Evolutionary conservation across 202 grass and related monocot genomes (phyloP).

Genomic region (Musa balbisiana): DNA sequence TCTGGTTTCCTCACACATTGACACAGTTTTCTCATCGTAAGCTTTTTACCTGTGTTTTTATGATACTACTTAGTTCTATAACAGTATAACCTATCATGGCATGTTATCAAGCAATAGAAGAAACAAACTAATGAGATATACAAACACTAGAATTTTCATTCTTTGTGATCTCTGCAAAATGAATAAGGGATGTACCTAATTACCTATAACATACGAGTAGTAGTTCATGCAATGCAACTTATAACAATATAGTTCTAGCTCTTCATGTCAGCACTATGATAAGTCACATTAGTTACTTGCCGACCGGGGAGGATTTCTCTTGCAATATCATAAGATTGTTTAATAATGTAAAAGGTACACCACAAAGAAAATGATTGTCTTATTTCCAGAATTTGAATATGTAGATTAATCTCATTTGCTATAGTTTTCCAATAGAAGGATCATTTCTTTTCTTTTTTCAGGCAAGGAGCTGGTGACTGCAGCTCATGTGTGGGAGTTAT

Average conservation of each 20-base stretch:
- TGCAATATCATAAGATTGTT: no score
- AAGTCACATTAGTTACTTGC: neutral
- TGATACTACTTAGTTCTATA: neutral
- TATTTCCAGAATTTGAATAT: constrained; percentile 4
- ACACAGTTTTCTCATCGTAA: constrained; percentile 93
- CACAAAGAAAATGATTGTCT: neutral
- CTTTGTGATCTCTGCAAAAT: no score
- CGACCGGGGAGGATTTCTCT: constrained; percentile 3
- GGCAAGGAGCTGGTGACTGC: constrained; percentile 95
- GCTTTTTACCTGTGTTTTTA: constrained; percentile 22
- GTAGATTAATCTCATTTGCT: neutral
- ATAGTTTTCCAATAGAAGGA: neutral
- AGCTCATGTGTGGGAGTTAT: constrained; percentile 93
- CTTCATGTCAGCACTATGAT: no score
- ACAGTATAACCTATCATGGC: neutral
- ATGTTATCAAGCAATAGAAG: constrained; percentile 13
- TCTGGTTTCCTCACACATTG: constrained; percentile 93
- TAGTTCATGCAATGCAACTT: no score
- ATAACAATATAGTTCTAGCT: no score
- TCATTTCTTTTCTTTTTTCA: constrained; percentile 23
- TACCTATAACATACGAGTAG: no score
- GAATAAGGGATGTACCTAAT: no score
- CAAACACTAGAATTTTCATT: no score
- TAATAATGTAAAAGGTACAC: no score
- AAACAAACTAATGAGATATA: constrained; percentile 15